Evolutionary conservation across 345 rosid species (phyloP), one percentile per base, ranked within the genome.

Genomic region (Salix purpurea): DNA sequence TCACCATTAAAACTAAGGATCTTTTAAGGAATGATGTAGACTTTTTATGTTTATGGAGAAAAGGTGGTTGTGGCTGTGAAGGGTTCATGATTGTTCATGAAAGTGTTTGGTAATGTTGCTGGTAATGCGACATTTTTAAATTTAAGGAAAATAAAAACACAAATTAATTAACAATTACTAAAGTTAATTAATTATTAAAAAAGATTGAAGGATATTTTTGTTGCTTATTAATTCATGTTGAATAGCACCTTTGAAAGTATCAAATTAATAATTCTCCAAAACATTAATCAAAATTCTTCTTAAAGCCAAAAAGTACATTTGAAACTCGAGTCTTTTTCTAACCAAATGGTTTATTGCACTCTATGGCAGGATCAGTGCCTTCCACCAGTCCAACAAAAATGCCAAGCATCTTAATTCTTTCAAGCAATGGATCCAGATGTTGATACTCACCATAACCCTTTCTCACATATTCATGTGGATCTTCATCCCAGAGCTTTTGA

Each of bases 401-500:
- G 64, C 28, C 26, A 3, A 23, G 64, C 26, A 58, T 21, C 28
- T 16, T 6, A 6, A 52, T 1, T 11, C 7, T 13, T 50, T 66
- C n/a, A 24, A 67, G 60, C 58, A 73, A 75, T 23, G 37, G 30
- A 28, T 21, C 9, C 46, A 44, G 14, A 44, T 72, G 74, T 15
- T 19, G 52, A 77, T 70, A 86, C 98, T 88, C 86, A 96, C 99
- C 97, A 86, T 96, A 96, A 46, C 99, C 99, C 85, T 96, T 96
- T 88, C 99, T 91, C 80, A 96, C 99, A 84, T 96, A 96, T 85
- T 96, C 99, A 78, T 96, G 98, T 14, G 99, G 97, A 76, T 96
- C 99, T 87, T 96, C 99, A 71, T 92, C 99, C 99, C 99, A 96
- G 77, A 96, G 99, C 83, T 90, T 88, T 86, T 96, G 98, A 87